Percentiles rank a stretch among this genome's conserved stretches.
Conservation (phyloP, 2,329 filamentous ascomycete genomes). For the Pseudonectria buxi region DNA sequence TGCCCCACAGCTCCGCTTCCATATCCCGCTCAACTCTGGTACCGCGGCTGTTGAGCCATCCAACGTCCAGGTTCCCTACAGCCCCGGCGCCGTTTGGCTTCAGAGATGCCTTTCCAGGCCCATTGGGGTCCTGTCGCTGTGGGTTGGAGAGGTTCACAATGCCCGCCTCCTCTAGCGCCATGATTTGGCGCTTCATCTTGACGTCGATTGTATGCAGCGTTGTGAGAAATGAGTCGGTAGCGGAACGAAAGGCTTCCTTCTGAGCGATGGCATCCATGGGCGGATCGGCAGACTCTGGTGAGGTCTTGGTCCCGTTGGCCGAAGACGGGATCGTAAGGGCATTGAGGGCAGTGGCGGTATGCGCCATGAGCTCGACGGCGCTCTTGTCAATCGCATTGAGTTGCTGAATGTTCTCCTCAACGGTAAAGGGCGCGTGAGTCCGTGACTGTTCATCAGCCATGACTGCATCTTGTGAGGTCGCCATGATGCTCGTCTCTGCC, state of each 20-base stretch:
- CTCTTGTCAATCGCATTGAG: slow-evolving; percentile 70
- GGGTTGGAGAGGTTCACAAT: slow-evolving; percentile 52
- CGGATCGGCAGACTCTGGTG: slow-evolving; percentile 14
- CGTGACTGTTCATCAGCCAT: slow-evolving; percentile 23
- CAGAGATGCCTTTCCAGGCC: slow-evolving; percentile 36
- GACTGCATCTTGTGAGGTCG: slow-evolving; percentile 23
- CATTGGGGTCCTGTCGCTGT: slow-evolving; percentile 26
- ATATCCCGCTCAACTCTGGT: slow-evolving; percentile 76
- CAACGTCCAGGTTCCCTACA: slow-evolving; percentile 66
- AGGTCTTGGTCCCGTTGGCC: slow-evolving; percentile 6
- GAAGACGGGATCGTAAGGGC: slow-evolving; percentile 33
- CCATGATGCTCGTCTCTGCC: slow-evolving; percentile 16
- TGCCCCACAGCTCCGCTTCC: slow-evolving; percentile 70
- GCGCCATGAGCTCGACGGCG: slow-evolving; percentile 32
- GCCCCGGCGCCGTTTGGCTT: slow-evolving; percentile 49
- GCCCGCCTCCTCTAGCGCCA: slow-evolving; percentile 73
- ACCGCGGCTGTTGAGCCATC: slow-evolving; percentile 81
- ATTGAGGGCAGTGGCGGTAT: slow-evolving; percentile 42
- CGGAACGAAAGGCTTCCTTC: slow-evolving; percentile 49
- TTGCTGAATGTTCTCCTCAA: slow-evolving; percentile 72
- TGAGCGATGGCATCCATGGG: slow-evolving; percentile 41
- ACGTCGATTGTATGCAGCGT: slow-evolving; percentile 70
- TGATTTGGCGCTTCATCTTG: slow-evolving; percentile 58
- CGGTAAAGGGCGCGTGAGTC: slow-evolving; percentile 52
- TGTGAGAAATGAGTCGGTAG: slow-evolving; percentile 61